phyloP scores from a whole-genome alignment of 768 basidiomycete species.

The Russula lepida region DNA sequence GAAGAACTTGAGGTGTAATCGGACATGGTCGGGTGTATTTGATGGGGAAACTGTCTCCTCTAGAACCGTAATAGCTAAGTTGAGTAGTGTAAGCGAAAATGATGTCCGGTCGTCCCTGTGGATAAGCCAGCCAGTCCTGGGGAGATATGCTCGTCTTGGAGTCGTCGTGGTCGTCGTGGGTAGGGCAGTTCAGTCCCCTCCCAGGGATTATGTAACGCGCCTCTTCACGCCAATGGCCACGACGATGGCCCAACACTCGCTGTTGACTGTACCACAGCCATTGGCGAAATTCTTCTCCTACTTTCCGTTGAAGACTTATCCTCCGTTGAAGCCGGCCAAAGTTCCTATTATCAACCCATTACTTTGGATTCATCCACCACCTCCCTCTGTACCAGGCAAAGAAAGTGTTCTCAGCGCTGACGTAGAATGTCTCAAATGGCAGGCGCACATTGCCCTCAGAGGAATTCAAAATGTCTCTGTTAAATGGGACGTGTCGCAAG shows the following conservation, averaged over 20 bases:
- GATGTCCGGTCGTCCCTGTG: neutral
- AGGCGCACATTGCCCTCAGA: conserved; percentile 70
- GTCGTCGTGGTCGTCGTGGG: neutral
- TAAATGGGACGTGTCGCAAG: conserved; percentile 59
- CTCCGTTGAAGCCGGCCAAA: conserved; percentile 7
- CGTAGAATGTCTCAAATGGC: conserved; percentile 87
- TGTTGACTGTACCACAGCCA: conserved; percentile 6
- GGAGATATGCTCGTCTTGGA: neutral
- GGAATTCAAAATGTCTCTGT: conserved; percentile 44
- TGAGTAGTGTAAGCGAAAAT: neutral
- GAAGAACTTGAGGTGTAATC: conserved; percentile 46
- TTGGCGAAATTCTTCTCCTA: conserved; percentile 19
- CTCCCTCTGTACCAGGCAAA: neutral
- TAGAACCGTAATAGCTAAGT: neutral
- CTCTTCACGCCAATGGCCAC: conserved; percentile 17
- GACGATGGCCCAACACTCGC: neutral
- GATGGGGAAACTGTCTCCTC: neutral
- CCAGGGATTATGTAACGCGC: neutral
- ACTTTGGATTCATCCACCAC: conserved; percentile 60
- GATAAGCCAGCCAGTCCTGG: neutral
- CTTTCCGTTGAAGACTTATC: conserved; percentile 24
- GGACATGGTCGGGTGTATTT: conserved; percentile 27
- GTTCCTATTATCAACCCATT: conserved; percentile 33
- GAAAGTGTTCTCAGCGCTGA: conserved; percentile 51
- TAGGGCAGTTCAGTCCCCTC: neutral